A percentile compares a stretch with the other conserved stretches of the same genome.
Conservation (phyloP, 192 early-diverging fungal genomes). For the Podila epigama region DNA sequence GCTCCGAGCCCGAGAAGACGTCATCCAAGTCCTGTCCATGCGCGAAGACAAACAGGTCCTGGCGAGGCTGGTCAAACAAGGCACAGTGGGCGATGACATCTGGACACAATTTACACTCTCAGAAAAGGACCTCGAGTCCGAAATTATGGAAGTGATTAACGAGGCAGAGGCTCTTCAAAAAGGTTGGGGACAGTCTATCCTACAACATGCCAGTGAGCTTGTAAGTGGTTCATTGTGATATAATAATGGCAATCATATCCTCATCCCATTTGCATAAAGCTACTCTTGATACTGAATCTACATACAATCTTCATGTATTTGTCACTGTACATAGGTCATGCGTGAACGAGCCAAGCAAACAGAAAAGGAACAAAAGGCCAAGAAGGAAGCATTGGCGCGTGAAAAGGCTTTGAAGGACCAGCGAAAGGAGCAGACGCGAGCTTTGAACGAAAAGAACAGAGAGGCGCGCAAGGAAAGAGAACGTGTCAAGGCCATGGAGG, state of each 20-base stretch:
- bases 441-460: constrained; percentile 53
- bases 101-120: constrained; percentile 76
- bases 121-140: constrained; percentile 80
- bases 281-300: neutral
- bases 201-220: constrained; percentile 82
- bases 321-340: constrained; percentile 9
- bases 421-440: constrained; percentile 50
- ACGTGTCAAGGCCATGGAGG: constrained; percentile 53
- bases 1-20: constrained; percentile 81
- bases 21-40: constrained; percentile 75
- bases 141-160: constrained; percentile 79
- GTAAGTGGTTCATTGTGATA: constrained; percentile 48
- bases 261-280: neutral
- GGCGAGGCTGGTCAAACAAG: constrained; percentile 74
- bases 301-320: neutral
- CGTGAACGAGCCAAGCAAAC: constrained; percentile 62
- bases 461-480: constrained; percentile 43
- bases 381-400: constrained; percentile 60
- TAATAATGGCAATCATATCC: no score
- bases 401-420: constrained; percentile 52
- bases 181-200: constrained; percentile 87
- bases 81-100: constrained; percentile 85
- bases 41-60: constrained; percentile 84
- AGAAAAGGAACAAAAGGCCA: constrained; percentile 55
- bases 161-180: constrained; percentile 82